Evolutionary conservation across 257 asterid genomes (phyloP).

Genomic region (Thymus quinquecostatus): DNA sequence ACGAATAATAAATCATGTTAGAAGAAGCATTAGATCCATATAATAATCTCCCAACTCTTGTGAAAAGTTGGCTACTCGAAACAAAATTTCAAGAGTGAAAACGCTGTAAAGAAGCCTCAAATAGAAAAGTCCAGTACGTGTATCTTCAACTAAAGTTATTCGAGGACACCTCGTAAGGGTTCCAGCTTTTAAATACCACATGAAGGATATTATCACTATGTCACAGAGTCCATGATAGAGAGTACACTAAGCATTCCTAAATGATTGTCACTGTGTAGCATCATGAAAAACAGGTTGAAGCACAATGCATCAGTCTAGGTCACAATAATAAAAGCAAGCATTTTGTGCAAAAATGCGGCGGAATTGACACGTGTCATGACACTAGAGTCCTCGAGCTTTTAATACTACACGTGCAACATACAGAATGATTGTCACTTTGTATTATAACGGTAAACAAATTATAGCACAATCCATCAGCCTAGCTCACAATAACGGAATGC

Average conservation of each 20-base stretch:
- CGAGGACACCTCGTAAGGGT: neutral
- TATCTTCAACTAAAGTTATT: neutral
- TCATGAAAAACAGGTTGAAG: neutral
- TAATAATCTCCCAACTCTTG: neutral
- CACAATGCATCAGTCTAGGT: neutral
- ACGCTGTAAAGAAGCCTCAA: neutral
- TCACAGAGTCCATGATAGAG: neutral
- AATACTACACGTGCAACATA: neutral
- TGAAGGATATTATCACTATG: neutral
- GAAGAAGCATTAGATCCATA: neutral
- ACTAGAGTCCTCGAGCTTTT: neutral
- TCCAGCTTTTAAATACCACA: neutral
- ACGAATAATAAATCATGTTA: neutral
- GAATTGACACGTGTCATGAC: neutral
- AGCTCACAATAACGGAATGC: no score
- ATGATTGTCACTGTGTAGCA: neutral
- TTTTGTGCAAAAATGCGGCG: neutral
- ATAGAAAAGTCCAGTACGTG: no score
- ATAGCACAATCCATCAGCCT: no score
- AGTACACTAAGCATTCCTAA: slow-evolving; percentile 1
- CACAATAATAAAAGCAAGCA: neutral
- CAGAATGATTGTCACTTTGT: no score
- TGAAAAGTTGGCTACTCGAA: no score
- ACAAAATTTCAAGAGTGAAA: neutral
- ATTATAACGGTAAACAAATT: no score